Percentiles rank a stretch among this genome's conserved stretches.
Conservation (phyloP, 164 flowering plant species). For the Vitis rupestris region DNA sequence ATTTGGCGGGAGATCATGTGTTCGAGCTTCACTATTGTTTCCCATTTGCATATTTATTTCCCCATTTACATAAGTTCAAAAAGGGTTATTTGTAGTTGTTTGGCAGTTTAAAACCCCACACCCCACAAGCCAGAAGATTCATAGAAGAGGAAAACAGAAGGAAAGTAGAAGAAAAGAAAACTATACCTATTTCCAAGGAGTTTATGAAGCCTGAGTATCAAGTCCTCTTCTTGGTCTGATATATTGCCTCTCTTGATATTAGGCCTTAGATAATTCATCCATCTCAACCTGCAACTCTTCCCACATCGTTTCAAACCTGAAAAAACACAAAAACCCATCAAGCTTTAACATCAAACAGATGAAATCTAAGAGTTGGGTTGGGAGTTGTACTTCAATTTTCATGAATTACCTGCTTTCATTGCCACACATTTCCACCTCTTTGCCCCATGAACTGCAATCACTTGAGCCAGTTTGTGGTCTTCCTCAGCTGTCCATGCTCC, state of each 20-base stretch:
- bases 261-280: slow-evolving; percentile 43
- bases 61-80: too few relatives aligned
- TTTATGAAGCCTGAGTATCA: slow-evolving; percentile 40
- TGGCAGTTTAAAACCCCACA: too few relatives aligned
- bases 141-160: not conserved
- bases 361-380: not conserved
- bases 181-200: slow-evolving; percentile 38
- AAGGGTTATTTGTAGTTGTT: too few relatives aligned
- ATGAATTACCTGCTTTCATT: slow-evolving; percentile 27
- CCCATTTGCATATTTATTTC: too few relatives aligned
- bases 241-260: slow-evolving; percentile 40
- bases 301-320: slow-evolving; percentile 39
- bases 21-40: too few relatives aligned
- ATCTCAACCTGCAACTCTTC: slow-evolving; percentile 46
- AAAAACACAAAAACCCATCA: slow-evolving; percentile 1
- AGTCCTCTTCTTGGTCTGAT: slow-evolving; percentile 38
- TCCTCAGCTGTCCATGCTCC: slow-evolving; percentile 42
- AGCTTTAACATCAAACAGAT: not conserved
- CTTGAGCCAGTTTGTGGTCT: slow-evolving; percentile 30
- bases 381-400: too few relatives aligned
- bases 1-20: too few relatives aligned
- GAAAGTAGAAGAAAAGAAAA: too few relatives aligned
- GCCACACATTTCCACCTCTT: slow-evolving; percentile 31
- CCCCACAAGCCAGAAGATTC: not conserved
- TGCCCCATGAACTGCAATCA: slow-evolving; percentile 31